phyloP scores from a whole-genome alignment of 345 rosid species.

The Melaleuca quinquenervia region DNA sequence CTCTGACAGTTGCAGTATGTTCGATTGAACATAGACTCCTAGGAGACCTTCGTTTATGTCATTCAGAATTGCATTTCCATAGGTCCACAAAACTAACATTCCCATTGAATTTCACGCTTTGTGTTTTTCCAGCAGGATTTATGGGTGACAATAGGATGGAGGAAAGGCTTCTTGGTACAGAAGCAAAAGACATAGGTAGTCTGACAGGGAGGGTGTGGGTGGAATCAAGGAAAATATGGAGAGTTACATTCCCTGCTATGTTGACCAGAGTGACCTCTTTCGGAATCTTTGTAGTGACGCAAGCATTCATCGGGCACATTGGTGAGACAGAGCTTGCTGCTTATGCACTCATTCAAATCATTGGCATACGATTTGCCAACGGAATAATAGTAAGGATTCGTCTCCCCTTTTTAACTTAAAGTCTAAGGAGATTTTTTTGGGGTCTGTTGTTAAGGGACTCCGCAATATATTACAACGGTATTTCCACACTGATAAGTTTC shows the following conservation, averaged over 20 bases:
- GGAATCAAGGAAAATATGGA: slow-evolving; percentile 26
- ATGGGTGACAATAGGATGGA: neutral
- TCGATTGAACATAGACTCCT: neutral
- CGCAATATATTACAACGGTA: too few species aligned
- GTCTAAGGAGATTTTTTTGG: neutral
- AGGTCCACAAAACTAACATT: neutral
- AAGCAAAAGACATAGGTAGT: neutral
- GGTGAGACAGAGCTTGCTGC: slow-evolving; percentile 20
- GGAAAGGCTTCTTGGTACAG: slow-evolving; percentile 9
- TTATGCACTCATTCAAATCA: slow-evolving; percentile 16
- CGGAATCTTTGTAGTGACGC: slow-evolving; percentile 10
- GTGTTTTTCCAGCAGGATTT: neutral
- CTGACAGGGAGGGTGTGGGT: slow-evolving; percentile 5
- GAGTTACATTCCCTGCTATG: slow-evolving; percentile 15
- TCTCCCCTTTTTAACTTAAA: neutral
- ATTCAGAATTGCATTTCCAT: neutral
- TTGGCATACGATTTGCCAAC: slow-evolving; percentile 9
- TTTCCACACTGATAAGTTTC: neutral
- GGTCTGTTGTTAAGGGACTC: neutral
- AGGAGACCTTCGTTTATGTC: neutral
- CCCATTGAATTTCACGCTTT: neutral
- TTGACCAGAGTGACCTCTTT: slow-evolving; percentile 7
- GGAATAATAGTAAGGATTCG: slow-evolving; percentile 13
- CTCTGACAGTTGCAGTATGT: neutral
- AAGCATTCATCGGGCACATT: slow-evolving; percentile 20